These are phyloP conservation scores for Colletotrichum echinochloae DNA, from an alignment of 2,329 filamentous ascomycete species.

Conservation along the genomic window DNA sequence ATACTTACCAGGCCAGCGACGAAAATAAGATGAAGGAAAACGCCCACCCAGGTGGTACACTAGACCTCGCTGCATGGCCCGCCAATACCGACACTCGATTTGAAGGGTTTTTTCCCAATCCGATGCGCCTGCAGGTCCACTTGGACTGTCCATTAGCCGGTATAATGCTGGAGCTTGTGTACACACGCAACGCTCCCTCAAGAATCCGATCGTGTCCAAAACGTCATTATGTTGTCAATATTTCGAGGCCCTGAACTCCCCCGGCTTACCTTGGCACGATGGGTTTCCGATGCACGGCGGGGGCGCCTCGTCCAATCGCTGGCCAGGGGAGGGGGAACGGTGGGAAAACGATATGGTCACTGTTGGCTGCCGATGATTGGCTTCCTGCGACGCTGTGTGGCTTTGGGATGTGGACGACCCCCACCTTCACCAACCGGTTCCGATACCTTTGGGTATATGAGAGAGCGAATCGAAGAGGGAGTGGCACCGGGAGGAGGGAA, in stretches of 20 bases:
- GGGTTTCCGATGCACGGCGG: not conserved
- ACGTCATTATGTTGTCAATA: constrained; percentile 36
- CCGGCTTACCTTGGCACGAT: not conserved
- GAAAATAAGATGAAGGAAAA: not conserved
- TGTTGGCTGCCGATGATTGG: constrained; percentile 6
- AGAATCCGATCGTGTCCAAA: constrained; percentile 17
- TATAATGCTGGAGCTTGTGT: not conserved
- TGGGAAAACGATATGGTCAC: not conserved
- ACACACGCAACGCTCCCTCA: not conserved
- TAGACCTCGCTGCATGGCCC: not conserved
- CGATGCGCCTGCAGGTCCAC: constrained; percentile 4
- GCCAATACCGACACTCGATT: not conserved
- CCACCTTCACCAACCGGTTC: not conserved
- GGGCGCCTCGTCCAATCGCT: not conserved
- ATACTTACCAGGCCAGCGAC: not conserved
- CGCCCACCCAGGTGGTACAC: too few species aligned
- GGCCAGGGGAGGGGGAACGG: not conserved
- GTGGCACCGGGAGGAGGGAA: not conserved
- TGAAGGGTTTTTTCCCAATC: not conserved
- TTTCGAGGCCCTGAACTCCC: constrained; percentile 6
- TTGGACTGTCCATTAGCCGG: not conserved
- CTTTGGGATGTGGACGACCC: not conserved
- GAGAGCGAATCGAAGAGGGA: too few species aligned
- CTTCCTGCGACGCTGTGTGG: not conserved
- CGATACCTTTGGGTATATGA: too few species aligned